Evolutionary conservation across 768 basidiomycete genomes (phyloP), one percentile per base, ranked within the genome.

Genomic region (Kondoa malvinella): DNA sequence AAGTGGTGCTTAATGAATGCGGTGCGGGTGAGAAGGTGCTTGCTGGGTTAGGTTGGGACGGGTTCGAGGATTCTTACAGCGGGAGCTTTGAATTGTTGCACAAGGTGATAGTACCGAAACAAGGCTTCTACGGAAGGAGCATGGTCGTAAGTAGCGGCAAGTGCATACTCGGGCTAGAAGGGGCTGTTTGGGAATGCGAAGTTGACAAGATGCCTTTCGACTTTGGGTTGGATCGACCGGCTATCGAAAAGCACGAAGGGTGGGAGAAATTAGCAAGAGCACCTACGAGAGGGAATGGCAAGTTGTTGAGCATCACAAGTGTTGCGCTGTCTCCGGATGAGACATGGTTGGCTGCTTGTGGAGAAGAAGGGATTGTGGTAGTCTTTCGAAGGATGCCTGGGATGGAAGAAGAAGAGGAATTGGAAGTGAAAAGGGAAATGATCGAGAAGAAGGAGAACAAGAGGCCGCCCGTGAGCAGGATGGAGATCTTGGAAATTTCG

Each of bases 71-170:
- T 8, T 50, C 40, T 50, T 50, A 8, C 61, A 29, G n/a, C 17
- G 61, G 61, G 16, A 21, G n/a, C 8, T 32, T 63, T 8, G 15
- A 33, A 21, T 33, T 63, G 61, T 21, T 63, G 16, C 21, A 34
- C n/a, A 27, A 29, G 32, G 21, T 63, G n/a, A n/a, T 63, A 16
- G 3, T 63, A 33, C 61, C 61, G 3, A 63, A 63, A 32, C 61
- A 63, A 33, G 61, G 61, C 29, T 63, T 63, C 32, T 63, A 33
- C 17, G 61, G 61, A 27, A 27, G 31, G 12, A 63, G n/a, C 32
- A 31, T 63, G 27, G 61, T 8, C 32, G n/a, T 29, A 27, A 8
- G 12, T 50, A n/a, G 31, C 32, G 15, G 31, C 12, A 63, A 63
- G 32, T 21, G n/a, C 61, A 16, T 30, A 16, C 3, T 63, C n/a